A percentile compares a stretch with the other conserved stretches of the same genome.
phyloP scores from a whole-genome alignment of 495 filamentous ascomycete species.

The Hypoxylon lienhwacheense region DNA sequence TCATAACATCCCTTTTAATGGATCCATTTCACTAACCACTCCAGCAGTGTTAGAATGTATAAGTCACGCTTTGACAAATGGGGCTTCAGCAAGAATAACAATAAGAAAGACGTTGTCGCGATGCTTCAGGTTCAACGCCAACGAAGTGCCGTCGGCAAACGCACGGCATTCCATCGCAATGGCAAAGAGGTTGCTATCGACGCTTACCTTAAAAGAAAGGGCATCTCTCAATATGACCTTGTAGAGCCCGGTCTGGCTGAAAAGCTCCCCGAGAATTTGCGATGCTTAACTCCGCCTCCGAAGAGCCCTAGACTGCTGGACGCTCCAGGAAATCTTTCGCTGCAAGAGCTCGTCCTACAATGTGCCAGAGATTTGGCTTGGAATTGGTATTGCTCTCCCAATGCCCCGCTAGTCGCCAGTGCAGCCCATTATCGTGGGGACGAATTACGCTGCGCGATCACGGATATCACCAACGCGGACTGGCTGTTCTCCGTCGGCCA shows the following conservation, averaged over 20 bases:
- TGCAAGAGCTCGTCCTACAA: constrained; percentile 39
- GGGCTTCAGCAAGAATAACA: constrained; percentile 42
- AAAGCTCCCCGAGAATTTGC: constrained; percentile 40
- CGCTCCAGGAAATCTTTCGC: constrained; percentile 30
- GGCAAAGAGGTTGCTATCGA: constrained; percentile 43
- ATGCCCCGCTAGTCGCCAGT: constrained; percentile 34
- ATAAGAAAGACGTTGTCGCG: constrained; percentile 42
- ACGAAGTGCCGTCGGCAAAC: constrained; percentile 43
- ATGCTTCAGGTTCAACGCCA: constrained; percentile 44
- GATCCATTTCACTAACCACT: constrained; percentile 19
- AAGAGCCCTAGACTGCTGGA: constrained; percentile 29
- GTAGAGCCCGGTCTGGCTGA: constrained; percentile 41
- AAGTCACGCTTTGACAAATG: constrained; percentile 42
- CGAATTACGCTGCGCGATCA: constrained; percentile 38
- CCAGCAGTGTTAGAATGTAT: constrained; percentile 38
- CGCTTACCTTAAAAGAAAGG: constrained; percentile 43
- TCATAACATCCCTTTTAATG: neutral
- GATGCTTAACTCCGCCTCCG: constrained; percentile 42
- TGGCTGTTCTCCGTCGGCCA: constrained; percentile 38
- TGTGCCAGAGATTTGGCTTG: constrained; percentile 36
- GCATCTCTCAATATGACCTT: constrained; percentile 43
- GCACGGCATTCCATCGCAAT: constrained; percentile 42
- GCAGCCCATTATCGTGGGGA: constrained; percentile 37
- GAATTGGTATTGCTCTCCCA: constrained; percentile 37
- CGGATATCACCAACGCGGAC: constrained; percentile 40